Base-by-base conservation (phyloP, 1,284 basidiomycete genomes). In the Moniliophthora roreri region DNA sequence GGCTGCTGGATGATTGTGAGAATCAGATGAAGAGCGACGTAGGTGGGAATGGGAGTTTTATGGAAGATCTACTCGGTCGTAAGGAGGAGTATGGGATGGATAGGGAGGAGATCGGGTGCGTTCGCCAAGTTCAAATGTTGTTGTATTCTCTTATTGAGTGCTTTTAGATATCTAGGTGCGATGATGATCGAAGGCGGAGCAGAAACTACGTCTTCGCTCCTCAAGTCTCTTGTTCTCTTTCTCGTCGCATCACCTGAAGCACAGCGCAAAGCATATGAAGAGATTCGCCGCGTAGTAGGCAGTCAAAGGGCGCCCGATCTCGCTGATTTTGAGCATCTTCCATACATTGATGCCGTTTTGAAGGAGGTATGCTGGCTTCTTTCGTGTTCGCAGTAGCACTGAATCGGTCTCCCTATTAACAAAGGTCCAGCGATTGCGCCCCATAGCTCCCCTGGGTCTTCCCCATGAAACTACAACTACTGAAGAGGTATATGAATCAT, bases 121-220 rank as follows among this genome's bases (percentile, higher is more conserved):
- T 40, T 41, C n/a, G 9, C 11, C 35, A 26, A 5, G 28, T 32
- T 32, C 28, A 32, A 32, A 32, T 34, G 18, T n/a, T 49, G 23
- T 6, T 11, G 28, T 32, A 32, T 32, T n/a, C n/a, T n/a, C n/a
- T n/a, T n/a, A 35, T 24, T 20, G 18, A 47, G 20, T 13, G 34
- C 50, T 2, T 26, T 13, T n/a, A 63, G 62, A 28, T 58, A 60
- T 34, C 55, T 63, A 15, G 60, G 52, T 23, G 62, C 58, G 6
- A 52, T 42, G 0, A 46, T 63, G 7, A 48, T 60, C 16, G 60
- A 63, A 50, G 62, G 54, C 26, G 61, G 56, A 8, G 54, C 58
- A 3, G 58, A 60, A 9, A 62, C 62, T 1, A 61, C 58, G 0
- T 51, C 58, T 0, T 40, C 41, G 5, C 58, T 55, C 32, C 39